Base-by-base conservation (phyloP, 2,329 filamentous ascomycete species). In the Fusarium pilosicola region DNA sequence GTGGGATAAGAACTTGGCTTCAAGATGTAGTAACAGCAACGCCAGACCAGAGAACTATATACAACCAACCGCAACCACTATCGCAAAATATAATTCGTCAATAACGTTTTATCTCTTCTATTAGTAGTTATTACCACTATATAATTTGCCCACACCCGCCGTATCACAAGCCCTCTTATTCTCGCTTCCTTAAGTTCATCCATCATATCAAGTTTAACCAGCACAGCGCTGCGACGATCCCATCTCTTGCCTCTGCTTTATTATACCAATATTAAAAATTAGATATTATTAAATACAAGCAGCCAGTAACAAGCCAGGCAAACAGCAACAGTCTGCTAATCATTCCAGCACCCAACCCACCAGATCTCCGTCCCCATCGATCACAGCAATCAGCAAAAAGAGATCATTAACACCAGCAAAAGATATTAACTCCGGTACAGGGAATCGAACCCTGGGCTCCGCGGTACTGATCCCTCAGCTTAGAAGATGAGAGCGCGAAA, bases 401-500 rank as follows among this genome's bases (percentile, higher is more conserved):
- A 15, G 11, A 48, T 6, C 18, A 2, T 39, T 14, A 39, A 39
- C 12, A 9, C 15, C 15, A 11, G 20, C 46, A 49, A 34, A 51
- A 51, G 22, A n/a, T 28, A 24, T 17, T 30, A 17, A 17, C 49
- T 52, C 49, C 49, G 49, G 49, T 74, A 76, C 74, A 74, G 74
- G 74, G 73, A 76, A 76, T 76, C 71, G 73, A 76, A 76, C 73
- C 74, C 74, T 76, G 69, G 69, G 74, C 74, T 73, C 74, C 71
- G 70, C 70, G 72, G 70, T 52, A 48, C 48, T 42, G 8, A 62
- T 70, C 74, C 56, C 77, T 75, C 71, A 77, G 15, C 36, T 74
- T 65, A 34, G 28, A 49, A 49, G 22, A 62, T 79, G 77, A 79
- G 65, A 79, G 77, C 78, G 77, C 73, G 76, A 79, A 79, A 79